A percentile compares a stretch with the other conserved stretches of the same genome.
Evolutionary conservation across 495 filamentous ascomycete species (phyloP).

Genomic region (Cercophora scortea): DNA sequence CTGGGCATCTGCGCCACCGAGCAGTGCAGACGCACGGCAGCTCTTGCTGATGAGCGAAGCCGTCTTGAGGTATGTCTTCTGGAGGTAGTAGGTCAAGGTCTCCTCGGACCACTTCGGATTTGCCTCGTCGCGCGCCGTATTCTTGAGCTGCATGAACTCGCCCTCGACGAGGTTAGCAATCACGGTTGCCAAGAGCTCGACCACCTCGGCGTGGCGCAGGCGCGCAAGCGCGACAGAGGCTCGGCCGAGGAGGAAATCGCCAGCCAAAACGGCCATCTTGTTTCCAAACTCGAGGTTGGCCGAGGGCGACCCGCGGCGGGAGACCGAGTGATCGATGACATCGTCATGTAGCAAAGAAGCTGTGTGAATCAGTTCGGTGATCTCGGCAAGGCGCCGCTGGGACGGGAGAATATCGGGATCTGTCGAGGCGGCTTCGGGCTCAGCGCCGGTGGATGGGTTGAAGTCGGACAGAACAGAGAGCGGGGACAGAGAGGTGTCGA

Average conservation of each 20-base stretch:
- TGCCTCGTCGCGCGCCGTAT: constrained; percentile 79
- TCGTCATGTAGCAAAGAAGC: constrained; percentile 96
- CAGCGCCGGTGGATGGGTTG: constrained; percentile 61
- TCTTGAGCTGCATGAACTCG: constrained; percentile 98
- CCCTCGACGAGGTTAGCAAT: constrained; percentile 97
- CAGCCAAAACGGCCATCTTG: constrained; percentile 96
- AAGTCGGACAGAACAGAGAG: constrained; percentile 66
- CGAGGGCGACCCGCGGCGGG: constrained; percentile 72
- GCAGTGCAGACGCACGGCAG: constrained; percentile 79
- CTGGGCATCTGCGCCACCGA: constrained; percentile 67
- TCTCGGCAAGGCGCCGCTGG: constrained; percentile 89
- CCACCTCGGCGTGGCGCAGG: constrained; percentile 84
- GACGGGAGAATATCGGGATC: constrained; percentile 79
- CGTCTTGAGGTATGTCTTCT: constrained; percentile 97
- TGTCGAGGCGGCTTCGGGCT: constrained; percentile 37
- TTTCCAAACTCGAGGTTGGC: constrained; percentile 94
- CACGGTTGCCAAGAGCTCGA: constrained; percentile 88
- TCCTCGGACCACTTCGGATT: constrained; percentile 79
- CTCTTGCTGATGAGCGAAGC: constrained; percentile 93
- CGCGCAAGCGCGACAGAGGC: constrained; percentile 91
- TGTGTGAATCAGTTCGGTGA: constrained; percentile 94
- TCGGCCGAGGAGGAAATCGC: constrained; percentile 87
- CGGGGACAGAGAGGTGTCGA: constrained; percentile 74
- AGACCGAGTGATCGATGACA: constrained; percentile 86
- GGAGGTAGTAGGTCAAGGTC: constrained; percentile 86